phyloP scores from a whole-genome alignment of 2,329 filamentous ascomycete species.

The Colletotrichum sp. region DNA sequence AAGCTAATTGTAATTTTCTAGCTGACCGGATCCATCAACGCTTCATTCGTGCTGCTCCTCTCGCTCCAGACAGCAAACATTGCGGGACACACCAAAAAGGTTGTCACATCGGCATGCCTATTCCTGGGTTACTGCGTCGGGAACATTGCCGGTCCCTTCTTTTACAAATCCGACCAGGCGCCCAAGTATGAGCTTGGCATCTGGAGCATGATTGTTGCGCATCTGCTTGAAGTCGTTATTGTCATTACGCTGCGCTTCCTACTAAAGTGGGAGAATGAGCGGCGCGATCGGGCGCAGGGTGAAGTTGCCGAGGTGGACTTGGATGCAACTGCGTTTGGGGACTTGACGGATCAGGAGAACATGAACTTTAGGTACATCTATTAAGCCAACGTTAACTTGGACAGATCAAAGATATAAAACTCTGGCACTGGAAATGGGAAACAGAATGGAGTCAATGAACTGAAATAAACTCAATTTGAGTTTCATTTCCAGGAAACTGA shows the following conservation, averaged over 20 bases:
- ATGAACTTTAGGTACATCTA: neutral
- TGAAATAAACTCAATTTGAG: neutral
- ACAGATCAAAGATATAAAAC: too few species aligned
- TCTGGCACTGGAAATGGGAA: too few species aligned
- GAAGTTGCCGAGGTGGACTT: neutral
- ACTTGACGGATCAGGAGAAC: neutral
- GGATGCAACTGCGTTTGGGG: neutral
- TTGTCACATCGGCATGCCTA: neutral
- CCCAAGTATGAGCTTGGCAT: neutral
- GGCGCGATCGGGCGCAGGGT: neutral
- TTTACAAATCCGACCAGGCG: neutral
- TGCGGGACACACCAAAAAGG: neutral
- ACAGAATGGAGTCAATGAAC: too few species aligned
- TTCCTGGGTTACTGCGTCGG: neutral
- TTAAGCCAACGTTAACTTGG: neutral
- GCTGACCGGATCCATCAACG: neutral
- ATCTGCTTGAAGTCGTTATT: neutral
- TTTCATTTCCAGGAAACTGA: too few species aligned
- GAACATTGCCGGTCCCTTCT: neutral
- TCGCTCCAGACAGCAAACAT: neutral
- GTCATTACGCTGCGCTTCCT: neutral
- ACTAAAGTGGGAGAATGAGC: neutral
- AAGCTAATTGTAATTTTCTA: neutral
- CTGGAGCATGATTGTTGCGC: neutral
- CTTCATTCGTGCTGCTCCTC: neutral